These are phyloP conservation scores for Tolypocladium nubicola DNA, from an alignment of 2,329 filamentous ascomycete species.

Conservation along the genomic window DNA sequence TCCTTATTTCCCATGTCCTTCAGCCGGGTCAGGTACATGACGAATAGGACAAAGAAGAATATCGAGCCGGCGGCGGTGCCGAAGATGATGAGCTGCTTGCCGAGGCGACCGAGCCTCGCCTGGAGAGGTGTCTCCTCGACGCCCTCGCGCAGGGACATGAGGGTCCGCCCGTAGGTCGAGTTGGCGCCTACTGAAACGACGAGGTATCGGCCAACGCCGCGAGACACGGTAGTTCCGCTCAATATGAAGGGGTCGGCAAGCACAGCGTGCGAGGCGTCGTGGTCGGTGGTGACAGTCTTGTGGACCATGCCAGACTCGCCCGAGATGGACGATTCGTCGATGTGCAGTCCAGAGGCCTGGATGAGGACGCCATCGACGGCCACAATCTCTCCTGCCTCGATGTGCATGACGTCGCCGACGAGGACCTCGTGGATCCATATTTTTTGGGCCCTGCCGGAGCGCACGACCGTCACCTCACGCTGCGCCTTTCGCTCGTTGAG, in stretches of 20 bases:
- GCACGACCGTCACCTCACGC: constrained; percentile 60
- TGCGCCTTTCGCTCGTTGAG: constrained; percentile 73
- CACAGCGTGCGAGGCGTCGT: constrained; percentile 40
- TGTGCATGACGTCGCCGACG: constrained; percentile 62
- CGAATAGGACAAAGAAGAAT: constrained; percentile 30
- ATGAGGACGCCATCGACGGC: constrained; percentile 63
- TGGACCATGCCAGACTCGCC: constrained; percentile 65
- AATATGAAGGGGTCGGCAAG: constrained; percentile 67
- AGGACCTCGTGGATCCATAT: constrained; percentile 62
- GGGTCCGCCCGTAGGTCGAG: constrained; percentile 65
- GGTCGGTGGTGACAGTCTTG: constrained; percentile 51
- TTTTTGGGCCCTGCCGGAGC: constrained; percentile 61
- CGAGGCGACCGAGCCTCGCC: constrained; percentile 64
- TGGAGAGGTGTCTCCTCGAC: constrained; percentile 70
- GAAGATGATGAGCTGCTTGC: constrained; percentile 56
- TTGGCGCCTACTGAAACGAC: constrained; percentile 66
- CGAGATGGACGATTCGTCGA: constrained; percentile 67
- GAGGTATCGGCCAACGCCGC: constrained; percentile 65
- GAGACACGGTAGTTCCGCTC: constrained; percentile 66
- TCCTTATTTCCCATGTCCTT: constrained; percentile 22
- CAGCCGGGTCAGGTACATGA: constrained; percentile 25
- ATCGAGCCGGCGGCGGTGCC: constrained; percentile 28
- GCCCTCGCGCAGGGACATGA: constrained; percentile 69
- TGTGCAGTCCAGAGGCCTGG: constrained; percentile 39
- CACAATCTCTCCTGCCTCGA: constrained; percentile 63